Evolutionary conservation across 257 asterid genomes (phyloP), one percentile per base, ranked within the genome.

Genomic region (Ehretia macrophylla): DNA sequence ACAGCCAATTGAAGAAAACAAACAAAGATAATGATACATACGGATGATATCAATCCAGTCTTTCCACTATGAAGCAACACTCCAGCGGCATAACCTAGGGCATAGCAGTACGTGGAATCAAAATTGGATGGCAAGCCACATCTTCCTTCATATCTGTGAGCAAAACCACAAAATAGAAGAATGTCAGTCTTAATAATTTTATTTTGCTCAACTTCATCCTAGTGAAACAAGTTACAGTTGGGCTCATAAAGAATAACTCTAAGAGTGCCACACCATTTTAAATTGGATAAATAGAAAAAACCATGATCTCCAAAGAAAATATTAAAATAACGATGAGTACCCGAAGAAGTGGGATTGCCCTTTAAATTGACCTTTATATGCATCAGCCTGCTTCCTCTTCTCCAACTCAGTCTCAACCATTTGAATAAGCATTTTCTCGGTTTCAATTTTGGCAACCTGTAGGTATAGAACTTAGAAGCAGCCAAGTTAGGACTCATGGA

Each of bases 291-390:
- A 58, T 14, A 27, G 5, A 45, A n/a, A 55, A 39, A 35, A 27
- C 3, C 6, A 6, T 27, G 35, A 27, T 27, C 6, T 1, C 3
- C 35, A 27, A 27, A 27, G 35, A 27, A 27, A 27, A 27, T 1
- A 27, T 27, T 27, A 40, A 5, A 14, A 62, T 11, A 20, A 47
- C 23, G 66, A 51, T 32, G 44, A 56, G 54, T 82, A 89, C 97
- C 99, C 99, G 5, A 93, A 93, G 59, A 93, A 93, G 64, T 93
- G 97, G 46, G 99, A 87, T 64, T 93, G 97, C 27, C 99, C 99
- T 71, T 77, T 82, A 77, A 93, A 93, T 64, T 81, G 83, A 47
- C 81, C 82, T 42, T 76, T 75, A 75, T 85, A 87, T 48, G 71
- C 61, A 72, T 85, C 90, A 57, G 66, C 74, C 71, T 77, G 78